phyloP scores from a whole-genome alignment of 441 rosid species.

The Erysimum pusillum region DNA sequence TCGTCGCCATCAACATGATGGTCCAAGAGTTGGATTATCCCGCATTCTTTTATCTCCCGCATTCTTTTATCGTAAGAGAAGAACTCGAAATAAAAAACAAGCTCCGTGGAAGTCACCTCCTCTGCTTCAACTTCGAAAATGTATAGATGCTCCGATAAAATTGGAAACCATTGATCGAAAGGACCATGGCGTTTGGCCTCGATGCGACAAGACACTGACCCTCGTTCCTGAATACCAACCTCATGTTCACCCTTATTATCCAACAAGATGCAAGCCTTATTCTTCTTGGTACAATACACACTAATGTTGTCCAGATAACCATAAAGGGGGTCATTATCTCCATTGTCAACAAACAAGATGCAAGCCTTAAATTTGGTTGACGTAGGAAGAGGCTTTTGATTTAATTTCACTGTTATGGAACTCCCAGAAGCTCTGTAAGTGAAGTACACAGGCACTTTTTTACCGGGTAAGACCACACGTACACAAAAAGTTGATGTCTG shows the following conservation, averaged over 20 bases:
- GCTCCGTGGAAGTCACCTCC: slow-evolving; percentile 15
- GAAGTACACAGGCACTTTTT: too few relatives aligned
- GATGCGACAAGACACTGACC: neutral
- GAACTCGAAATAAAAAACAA: neutral
- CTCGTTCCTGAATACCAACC: neutral
- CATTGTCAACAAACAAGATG: neutral
- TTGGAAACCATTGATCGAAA: neutral
- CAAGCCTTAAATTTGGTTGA: neutral
- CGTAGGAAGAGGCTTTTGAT: too few relatives aligned
- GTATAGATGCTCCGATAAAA: neutral
- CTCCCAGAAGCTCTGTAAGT: too few relatives aligned
- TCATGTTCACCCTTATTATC: too few relatives aligned
- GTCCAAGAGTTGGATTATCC: neutral
- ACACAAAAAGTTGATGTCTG: too few relatives aligned
- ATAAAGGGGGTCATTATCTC: too few relatives aligned
- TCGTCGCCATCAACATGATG: neutral
- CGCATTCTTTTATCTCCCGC: slow-evolving; percentile 15
- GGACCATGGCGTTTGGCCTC: neutral
- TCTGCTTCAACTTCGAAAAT: neutral
- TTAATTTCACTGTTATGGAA: too few relatives aligned
- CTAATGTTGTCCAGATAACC: rapidly evolving
- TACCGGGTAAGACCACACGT: too few relatives aligned
- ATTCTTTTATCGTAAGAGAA: too few relatives aligned
- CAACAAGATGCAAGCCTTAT: neutral
- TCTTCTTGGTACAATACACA: neutral